Conservation (phyloP, 345 rosid species). For the Populus tremula region DNA sequence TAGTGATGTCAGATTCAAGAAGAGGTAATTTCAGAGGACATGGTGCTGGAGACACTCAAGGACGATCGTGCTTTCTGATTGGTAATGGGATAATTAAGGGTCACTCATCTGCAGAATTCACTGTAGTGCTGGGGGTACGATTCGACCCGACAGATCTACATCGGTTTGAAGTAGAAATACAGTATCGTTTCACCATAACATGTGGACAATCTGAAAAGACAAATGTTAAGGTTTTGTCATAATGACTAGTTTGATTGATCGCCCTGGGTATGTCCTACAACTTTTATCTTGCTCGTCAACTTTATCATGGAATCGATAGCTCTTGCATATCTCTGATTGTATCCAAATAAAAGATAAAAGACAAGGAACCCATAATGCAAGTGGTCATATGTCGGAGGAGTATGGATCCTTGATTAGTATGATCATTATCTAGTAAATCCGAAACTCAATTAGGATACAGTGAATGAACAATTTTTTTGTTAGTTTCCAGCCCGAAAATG, state of each 20-base stretch:
- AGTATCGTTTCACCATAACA: constrained; percentile 29
- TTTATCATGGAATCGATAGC: constrained; percentile 35
- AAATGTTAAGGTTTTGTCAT: constrained; percentile 94
- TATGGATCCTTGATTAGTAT: constrained; percentile 16
- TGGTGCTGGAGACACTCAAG: constrained; percentile 13
- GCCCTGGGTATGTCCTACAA: constrained; percentile 48
- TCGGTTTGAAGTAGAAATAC: neutral
- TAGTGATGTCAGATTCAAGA: constrained; percentile 6
- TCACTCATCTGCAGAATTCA: neutral
- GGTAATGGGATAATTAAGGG: neutral
- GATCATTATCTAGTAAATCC: constrained; percentile 19
- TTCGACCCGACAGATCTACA: constrained; percentile 13
- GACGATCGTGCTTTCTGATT: neutral
- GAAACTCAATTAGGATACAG: constrained; percentile 7
- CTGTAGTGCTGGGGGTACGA: neutral
- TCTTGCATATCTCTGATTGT: constrained; percentile 43
- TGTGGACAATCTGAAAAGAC: constrained; percentile 90
- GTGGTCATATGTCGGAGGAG: constrained; percentile 31
- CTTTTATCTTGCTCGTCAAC: constrained; percentile 42
- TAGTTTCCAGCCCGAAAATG: constrained; percentile 15
- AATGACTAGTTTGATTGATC: constrained; percentile 49
- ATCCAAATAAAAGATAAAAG: constrained; percentile 47
- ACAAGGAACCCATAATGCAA: constrained; percentile 37
- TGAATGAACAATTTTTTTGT: constrained; percentile 16
- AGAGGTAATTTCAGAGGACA: constrained; percentile 3